Evolutionary conservation across 2,329 filamentous ascomycete genomes (phyloP), one percentile per base, ranked within the genome.

Genomic region (Fusarium zealandicum): DNA sequence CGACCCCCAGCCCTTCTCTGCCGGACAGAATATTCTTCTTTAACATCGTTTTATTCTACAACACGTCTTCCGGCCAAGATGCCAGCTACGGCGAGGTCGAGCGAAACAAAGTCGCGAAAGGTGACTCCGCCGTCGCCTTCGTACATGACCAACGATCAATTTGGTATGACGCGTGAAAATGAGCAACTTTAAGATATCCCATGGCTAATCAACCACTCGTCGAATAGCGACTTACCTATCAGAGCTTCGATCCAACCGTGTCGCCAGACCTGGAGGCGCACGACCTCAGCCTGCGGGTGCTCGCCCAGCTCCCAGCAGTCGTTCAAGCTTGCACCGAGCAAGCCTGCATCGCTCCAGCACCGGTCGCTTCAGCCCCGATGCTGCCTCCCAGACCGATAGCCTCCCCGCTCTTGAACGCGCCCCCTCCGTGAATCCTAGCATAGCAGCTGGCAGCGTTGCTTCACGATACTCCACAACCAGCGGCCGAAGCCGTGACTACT

Each of bases 251-350:
- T 84, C 82, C 63, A 89, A 83, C 72, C 85, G 87, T 44, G 78
- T 85, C 50, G 79, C 82, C 30, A 82, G 90, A 50, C 90, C 90
- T 8, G 88, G 85, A 51, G 89, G 90, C 57, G 88, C 89, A 42
- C 81, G 90, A 61, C 89, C 89, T 54, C 82, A 81, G 48, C 82
- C 82, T 17, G 68, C 74, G 30, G 67, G 54, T 61, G 74, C 50
- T 63, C 71, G 70, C 45, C 65, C 61, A 64, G 66, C 61, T 65
- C 75, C 69, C 14, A 57, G 47, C 17, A 57, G 47, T 30, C 60
- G 60, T 20, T 61, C 60, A 22, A 33, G 28, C 13, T 5, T 43
- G 17, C 16, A 18, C 65, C 69, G 65, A 39, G 48, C 55, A 48
- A 71, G 60, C 43, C 41, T 63, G 25, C 44, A 61, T 65, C 71